These are phyloP conservation scores for Trichoderma aggressivum DNA, from an alignment of 2,329 filamentous ascomycete species.

Conservation along the genomic window DNA sequence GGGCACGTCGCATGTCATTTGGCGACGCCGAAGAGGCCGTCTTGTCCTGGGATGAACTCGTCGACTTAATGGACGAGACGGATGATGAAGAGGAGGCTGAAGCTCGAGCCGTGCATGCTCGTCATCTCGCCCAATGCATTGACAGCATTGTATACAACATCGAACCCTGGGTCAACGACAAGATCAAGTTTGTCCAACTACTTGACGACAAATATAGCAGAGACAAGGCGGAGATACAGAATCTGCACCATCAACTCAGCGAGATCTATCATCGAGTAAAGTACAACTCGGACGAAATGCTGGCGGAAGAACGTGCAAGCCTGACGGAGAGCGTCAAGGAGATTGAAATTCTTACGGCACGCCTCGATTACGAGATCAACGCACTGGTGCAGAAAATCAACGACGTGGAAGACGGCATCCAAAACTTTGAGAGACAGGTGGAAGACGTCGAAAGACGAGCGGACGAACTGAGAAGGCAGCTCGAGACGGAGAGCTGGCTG, in stretches of 20 bases:
- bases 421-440: constrained; percentile 76
- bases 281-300: constrained; percentile 63
- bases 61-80: constrained; percentile 36
- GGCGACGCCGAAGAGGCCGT: constrained; percentile 73
- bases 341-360: constrained; percentile 75
- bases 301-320: constrained; percentile 65
- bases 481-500: constrained; percentile 62
- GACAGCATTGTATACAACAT: constrained; percentile 50
- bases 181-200: constrained; percentile 52
- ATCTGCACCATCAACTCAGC: constrained; percentile 65
- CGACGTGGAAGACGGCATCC: constrained; percentile 81
- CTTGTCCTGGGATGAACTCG: constrained; percentile 60
- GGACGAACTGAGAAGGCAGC: constrained; percentile 58
- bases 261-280: constrained; percentile 67
- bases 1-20: constrained; percentile 72
- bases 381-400: constrained; percentile 75
- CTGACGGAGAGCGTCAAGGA: constrained; percentile 72
- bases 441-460: constrained; percentile 65
- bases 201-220: constrained; percentile 61
- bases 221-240: constrained; percentile 63
- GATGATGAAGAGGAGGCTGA: constrained; percentile 29
- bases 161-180: constrained; percentile 58
- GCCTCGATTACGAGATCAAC: constrained; percentile 88
- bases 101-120: constrained; percentile 51
- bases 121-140: constrained; percentile 52